Evolutionary conservation across 2,329 filamentous ascomycete species (phyloP), one percentile per base, ranked within the genome.

Genomic region (Tolypocladium tropicale): DNA sequence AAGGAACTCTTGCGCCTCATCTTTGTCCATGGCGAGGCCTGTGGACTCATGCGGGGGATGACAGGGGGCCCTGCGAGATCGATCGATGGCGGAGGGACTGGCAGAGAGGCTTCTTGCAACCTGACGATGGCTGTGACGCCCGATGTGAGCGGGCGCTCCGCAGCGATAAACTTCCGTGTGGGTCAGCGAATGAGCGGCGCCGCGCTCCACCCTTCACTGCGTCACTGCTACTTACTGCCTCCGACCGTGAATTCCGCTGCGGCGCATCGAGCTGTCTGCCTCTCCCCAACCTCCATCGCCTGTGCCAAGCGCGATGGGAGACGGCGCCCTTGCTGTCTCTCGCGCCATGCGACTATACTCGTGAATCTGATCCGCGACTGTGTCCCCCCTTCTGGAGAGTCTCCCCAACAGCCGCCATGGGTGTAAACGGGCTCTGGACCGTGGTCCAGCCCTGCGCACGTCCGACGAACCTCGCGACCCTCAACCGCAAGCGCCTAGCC

Each of bases 351-450:
- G 43, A 39, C 41, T 52, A n/a, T 25, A 16, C 9, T 18, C 5
- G 4, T 39, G 23, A 46, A n/a, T n/a, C 33, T 34, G 43, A 50
- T 23, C 18, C 39, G 25, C 12, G n/a, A 6, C 5, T 6, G 12
- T 1, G n/a, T 1, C n/a, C 33, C 21, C 14, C n/a, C 48, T 6
- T 36, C 28, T 21, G 28, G 18, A 12, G 46, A 50, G 10, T 1
- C 5, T 1, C 10, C 18, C 16, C 23, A 21, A 25, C 46, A 30
- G 54, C 56, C 68, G 64, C 58, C 67, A 99, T 99, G 94, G 94
- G 94, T 85, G 94, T 99, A 61, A 96, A 93, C 68, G 92, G 92
- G 62, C 89, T 99, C 62, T 99, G 94, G 94, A 93, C 90, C 60
- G 90, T 99, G 54, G 79, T 97, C 61, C 90, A 96, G 74, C 94